Evolutionary conservation across 2,329 filamentous ascomycete genomes (phyloP).

Genomic region (Colletotrichum lindemuthianum): DNA sequence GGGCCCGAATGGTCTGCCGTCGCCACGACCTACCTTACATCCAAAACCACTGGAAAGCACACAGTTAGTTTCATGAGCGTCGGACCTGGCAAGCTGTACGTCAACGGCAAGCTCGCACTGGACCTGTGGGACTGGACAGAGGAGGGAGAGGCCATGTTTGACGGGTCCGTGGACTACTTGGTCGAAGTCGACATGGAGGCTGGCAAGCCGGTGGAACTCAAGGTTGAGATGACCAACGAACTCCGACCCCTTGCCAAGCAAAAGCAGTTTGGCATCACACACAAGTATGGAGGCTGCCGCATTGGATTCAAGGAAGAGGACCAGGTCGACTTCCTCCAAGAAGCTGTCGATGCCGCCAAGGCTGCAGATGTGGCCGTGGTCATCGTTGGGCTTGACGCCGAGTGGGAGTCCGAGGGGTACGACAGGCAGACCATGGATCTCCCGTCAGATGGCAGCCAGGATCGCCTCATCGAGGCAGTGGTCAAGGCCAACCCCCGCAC

Average conservation of each 20-base stretch:
- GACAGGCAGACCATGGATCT: conserved; percentile 78
- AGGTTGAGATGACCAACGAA: conserved; percentile 74
- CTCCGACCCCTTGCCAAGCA: conserved; percentile 70
- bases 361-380: conserved; percentile 74
- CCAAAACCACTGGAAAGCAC: conserved; percentile 68
- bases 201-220: conserved; percentile 68
- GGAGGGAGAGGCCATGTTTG: conserved; percentile 77
- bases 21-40: conserved; percentile 68
- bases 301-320: conserved; percentile 77
- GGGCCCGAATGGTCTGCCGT: conserved; percentile 72
- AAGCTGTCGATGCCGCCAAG: conserved; percentile 71
- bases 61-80: conserved; percentile 76
- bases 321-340: conserved; percentile 68
- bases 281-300: conserved; percentile 76
- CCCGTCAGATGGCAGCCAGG: conserved; percentile 68
- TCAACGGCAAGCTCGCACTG: conserved; percentile 68
- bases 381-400: conserved; percentile 75
- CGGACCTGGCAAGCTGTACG: conserved; percentile 69
- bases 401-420: conserved; percentile 81
- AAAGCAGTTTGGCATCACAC: conserved; percentile 64
- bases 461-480: conserved; percentile 71
- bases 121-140: conserved; percentile 77
- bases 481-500: conserved; percentile 71
- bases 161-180: conserved; percentile 72
- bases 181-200: conserved; percentile 69